These are phyloP conservation scores for Dipteronia sinensis DNA, from an alignment of 345 rosid species.

Conservation along the genomic window DNA sequence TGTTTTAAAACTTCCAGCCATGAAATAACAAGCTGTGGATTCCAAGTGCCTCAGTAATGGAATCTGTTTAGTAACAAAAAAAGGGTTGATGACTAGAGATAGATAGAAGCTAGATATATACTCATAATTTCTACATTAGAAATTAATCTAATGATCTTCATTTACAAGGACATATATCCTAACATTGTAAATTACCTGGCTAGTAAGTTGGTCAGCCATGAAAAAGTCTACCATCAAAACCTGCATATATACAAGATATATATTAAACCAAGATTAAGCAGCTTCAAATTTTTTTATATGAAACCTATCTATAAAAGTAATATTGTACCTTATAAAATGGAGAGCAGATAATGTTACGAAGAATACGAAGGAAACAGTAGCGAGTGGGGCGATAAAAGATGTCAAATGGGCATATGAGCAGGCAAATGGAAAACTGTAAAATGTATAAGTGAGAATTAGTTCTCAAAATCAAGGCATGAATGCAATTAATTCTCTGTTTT, in stretches of 20 bases:
- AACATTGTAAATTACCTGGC: conserved; percentile 61
- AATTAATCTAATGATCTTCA: not conserved
- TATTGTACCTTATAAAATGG: conserved; percentile 76
- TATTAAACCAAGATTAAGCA: not conserved
- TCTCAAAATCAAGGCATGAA: not conserved
- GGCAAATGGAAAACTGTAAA: conserved; percentile 55
- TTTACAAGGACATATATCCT: not conserved
- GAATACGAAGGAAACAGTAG: conserved; percentile 70
- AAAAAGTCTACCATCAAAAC: conserved; percentile 92
- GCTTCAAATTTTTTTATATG: not conserved
- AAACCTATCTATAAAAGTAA: not conserved
- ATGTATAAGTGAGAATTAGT: conserved; percentile 5
- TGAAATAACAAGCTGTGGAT: conserved; percentile 80
- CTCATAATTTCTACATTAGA: not conserved
- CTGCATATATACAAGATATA: conserved; percentile 32
- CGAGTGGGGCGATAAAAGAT: conserved; percentile 82
- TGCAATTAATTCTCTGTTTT: too few species aligned
- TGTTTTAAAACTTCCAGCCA: conserved; percentile 70
- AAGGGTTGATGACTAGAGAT: not conserved
- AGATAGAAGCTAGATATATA: not conserved
- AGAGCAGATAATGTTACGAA: conserved; percentile 82
- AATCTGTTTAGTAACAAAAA: conserved; percentile 43
- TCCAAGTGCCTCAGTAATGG: conserved; percentile 84
- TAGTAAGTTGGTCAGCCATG: conserved; percentile 98
- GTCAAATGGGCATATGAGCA: conserved; percentile 78